Conservation (phyloP, 495 filamentous ascomycete species). For the Xylaria grammica region DNA sequence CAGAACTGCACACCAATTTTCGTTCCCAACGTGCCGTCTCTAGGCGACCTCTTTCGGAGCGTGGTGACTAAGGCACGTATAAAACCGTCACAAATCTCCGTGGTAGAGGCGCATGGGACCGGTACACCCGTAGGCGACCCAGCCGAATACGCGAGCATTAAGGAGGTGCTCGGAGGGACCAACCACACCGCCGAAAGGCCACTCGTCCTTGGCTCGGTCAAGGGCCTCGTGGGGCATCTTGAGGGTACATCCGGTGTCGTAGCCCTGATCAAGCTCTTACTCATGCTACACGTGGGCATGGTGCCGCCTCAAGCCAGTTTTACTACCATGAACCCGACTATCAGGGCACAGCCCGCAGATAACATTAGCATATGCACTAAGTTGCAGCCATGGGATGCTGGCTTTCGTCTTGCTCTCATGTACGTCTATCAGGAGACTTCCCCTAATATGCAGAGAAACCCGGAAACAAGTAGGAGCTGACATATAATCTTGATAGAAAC, state of each 20-base stretch:
- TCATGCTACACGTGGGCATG: constrained; percentile 50
- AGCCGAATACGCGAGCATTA: constrained; percentile 47
- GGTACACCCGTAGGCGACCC: constrained; percentile 48
- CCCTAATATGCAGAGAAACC: no score
- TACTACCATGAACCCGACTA: constrained; percentile 36
- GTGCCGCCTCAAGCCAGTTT: constrained; percentile 53
- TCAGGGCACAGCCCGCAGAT: constrained; percentile 30
- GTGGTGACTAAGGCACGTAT: constrained; percentile 19
- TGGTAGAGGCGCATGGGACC: constrained; percentile 50
- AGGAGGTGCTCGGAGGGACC: constrained; percentile 33
- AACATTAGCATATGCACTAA: constrained; percentile 9
- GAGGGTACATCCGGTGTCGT: constrained; percentile 51
- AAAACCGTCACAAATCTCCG: constrained; percentile 22
- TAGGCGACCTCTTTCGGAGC: constrained; percentile 26
- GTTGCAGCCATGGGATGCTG: constrained; percentile 48
- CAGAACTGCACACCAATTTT: constrained; percentile 38
- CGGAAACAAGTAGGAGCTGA: no score
- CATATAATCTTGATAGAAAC: no score
- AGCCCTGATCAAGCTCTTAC: constrained; percentile 47
- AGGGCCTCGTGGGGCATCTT: constrained; percentile 54
- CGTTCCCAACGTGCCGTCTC: constrained; percentile 38
- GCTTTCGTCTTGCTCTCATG: constrained; percentile 44
- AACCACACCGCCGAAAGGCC: constrained; percentile 34
- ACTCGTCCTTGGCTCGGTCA: constrained; percentile 45
- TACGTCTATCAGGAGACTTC: no score